Percentiles rank a stretch among this genome's conserved stretches.
Evolutionary conservation across 768 basidiomycete genomes (phyloP).

Genomic region (Neoboletus magnificus): DNA sequence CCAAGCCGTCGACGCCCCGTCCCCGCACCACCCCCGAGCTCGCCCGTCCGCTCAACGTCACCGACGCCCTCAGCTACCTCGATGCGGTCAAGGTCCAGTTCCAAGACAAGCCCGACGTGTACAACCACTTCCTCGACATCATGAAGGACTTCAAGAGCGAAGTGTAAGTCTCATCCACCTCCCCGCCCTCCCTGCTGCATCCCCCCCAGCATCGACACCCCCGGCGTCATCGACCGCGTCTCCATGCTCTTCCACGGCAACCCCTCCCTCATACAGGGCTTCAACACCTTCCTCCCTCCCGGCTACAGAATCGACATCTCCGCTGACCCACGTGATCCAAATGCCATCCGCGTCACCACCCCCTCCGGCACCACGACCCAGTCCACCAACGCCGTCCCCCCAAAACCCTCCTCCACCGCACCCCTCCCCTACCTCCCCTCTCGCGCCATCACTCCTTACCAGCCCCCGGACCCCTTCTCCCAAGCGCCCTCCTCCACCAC

Average conservation of each 20-base stretch:
- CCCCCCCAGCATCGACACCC: slow-evolving; percentile 82
- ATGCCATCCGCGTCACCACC: slow-evolving; percentile 79
- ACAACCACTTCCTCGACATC: slow-evolving; percentile 92
- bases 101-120: slow-evolving; percentile 85
- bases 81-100: slow-evolving; percentile 95
- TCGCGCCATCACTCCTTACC: slow-evolving; percentile 54
- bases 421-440: slow-evolving; percentile 31
- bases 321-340: slow-evolving; percentile 63
- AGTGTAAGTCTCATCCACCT: slow-evolving; percentile 50
- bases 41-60: slow-evolving; percentile 77
- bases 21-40: slow-evolving; percentile 32
- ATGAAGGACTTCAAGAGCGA: slow-evolving; percentile 99
- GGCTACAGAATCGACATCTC: slow-evolving; percentile 93
- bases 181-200: slow-evolving; percentile 3
- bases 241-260: slow-evolving; percentile 91
- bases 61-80: slow-evolving; percentile 89
- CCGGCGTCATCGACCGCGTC: slow-evolving; percentile 94
- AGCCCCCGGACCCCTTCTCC: slow-evolving; percentile 36
- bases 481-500: slow-evolving; percentile 50
- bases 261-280: slow-evolving; percentile 88
- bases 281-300: slow-evolving; percentile 94
- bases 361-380: slow-evolving; percentile 72
- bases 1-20: slow-evolving; percentile 7
- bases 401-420: slow-evolving; percentile 27
- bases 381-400: slow-evolving; percentile 41